phyloP scores from a whole-genome alignment of 225 moss, liverwort and hornwort species.

The Climacium dendroides region DNA sequence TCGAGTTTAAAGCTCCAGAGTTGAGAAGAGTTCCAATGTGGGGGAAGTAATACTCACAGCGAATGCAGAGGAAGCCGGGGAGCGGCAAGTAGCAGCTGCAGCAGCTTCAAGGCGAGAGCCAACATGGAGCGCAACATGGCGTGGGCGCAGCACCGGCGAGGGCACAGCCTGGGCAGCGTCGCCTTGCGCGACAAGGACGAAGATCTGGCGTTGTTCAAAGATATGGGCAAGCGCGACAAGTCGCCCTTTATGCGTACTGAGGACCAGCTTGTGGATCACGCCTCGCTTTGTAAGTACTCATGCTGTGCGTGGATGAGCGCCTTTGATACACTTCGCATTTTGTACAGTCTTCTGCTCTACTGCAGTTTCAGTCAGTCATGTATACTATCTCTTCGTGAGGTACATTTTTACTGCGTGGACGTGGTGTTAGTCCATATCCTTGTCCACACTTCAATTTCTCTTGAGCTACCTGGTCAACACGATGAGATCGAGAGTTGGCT shows the following conservation, averaged over 20 bases:
- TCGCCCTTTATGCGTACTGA: conserved; percentile 6
- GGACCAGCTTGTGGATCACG: conserved; percentile 10
- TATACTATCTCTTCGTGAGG: not conserved
- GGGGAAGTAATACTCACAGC: not conserved
- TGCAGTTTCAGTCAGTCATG: not conserved
- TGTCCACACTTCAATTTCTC: not conserved
- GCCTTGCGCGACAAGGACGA: conserved; percentile 26
- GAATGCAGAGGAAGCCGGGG: not conserved
- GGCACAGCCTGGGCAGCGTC: conserved; percentile 30
- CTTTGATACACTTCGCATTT: not conserved
- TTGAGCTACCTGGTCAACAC: not conserved
- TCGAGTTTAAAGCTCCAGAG: not conserved
- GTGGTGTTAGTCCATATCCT: not conserved
- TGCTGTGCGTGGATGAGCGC: not conserved
- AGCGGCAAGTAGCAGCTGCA: not conserved
- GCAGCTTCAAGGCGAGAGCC: not conserved
- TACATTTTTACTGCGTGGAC: not conserved
- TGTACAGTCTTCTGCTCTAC: not conserved
- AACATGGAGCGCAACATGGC: conserved; percentile 12
- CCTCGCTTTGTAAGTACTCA: conserved; percentile 10
- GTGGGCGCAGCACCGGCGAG: conserved; percentile 25
- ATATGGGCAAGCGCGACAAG: conserved; percentile 38
- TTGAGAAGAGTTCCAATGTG: not conserved
- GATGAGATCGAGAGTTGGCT: not conserved
- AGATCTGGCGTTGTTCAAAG: conserved; percentile 45